Base-by-base conservation (phyloP, 345 rosid species). In the Gossypium raimondii region DNA sequence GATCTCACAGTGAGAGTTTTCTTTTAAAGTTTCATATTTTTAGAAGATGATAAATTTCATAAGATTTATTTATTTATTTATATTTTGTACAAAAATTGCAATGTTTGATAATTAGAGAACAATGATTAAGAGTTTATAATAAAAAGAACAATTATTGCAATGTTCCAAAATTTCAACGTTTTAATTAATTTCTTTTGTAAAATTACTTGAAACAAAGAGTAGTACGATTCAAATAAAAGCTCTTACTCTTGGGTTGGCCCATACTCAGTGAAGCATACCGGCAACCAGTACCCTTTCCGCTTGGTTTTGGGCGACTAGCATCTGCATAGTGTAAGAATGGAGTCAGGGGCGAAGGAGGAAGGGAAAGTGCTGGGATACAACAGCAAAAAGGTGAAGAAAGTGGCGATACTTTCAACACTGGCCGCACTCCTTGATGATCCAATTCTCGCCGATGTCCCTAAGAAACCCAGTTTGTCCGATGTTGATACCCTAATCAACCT, bases 361-460 rank as follows among this genome's bases (percentile, higher is more conserved):
- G 87, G 78, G 18, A 88, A 73, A 1, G 81, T 57, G 3, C 38
- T 76, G 6, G 84, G 85, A 20, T 92, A 94, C 84, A 78, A 82
- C 76, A 84, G 80, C 75, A 79, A 80, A 68, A 82, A 79, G 75
- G 81, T 84, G 50, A 87, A 90, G 80, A 89, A 88, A 76, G 97
- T 89, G 18, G 89, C 82, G 72, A 80, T 93, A 61, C 86, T 75
- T 59, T 88, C 93, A n/a, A 81, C 85, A 11, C 90, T 93, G 18
- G 75, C 93, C 18, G 91, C 90, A 43, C 92, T 93, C 7, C 24
- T 22, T 22, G 22, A 22, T 1, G 22, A 22, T 22, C 91, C 97
- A 22, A 76, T 93, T 24, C 97, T 93, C 52, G 83, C 88, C 50
- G 97, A 95, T 81, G 89, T 95, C 77, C 90, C 98, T 38, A 89